Evolutionary conservation across 2,329 filamentous ascomycete genomes (phyloP).

Genomic region (Fusarium xylarioides): DNA sequence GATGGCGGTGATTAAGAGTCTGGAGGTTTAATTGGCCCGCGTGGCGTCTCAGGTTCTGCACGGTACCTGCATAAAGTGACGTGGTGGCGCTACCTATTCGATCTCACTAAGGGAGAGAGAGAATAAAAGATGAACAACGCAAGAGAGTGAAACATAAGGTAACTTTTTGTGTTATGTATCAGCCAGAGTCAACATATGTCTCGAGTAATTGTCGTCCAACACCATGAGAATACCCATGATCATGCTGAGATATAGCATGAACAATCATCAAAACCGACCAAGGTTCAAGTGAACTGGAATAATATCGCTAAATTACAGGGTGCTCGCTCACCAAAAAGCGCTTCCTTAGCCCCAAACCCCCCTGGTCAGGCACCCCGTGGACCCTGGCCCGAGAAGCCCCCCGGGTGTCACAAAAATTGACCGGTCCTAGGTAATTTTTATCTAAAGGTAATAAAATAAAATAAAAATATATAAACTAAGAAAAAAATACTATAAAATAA

Average conservation of each 20-base stretch:
- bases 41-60: constrained; percentile 47
- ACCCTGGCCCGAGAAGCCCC: constrained; percentile 5
- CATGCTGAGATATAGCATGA: constrained; percentile 6
- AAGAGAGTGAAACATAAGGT: constrained; percentile 7
- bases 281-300: neutral
- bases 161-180: constrained; percentile 1
- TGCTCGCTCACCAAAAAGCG: constrained; percentile 13
- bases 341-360: constrained; percentile 17
- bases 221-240: constrained; percentile 2
- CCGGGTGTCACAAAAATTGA: too few relatives aligned
- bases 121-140: neutral
- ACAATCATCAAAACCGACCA: constrained; percentile 9
- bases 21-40: constrained; percentile 44
- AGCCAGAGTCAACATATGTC: neutral
- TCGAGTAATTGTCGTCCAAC: neutral
- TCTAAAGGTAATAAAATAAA: too few relatives aligned
- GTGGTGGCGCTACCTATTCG: constrained; percentile 25
- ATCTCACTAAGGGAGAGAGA: neutral
- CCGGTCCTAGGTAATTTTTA: too few relatives aligned
- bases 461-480: too few relatives aligned
- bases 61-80: constrained; percentile 43
- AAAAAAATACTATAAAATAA: too few relatives aligned
- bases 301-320: constrained; percentile 32
- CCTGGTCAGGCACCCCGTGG: constrained; percentile 7
- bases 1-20: constrained; percentile 5